phyloP scores from a whole-genome alignment of 352 stramenopile genomes.

The Pythium volutum region DNA sequence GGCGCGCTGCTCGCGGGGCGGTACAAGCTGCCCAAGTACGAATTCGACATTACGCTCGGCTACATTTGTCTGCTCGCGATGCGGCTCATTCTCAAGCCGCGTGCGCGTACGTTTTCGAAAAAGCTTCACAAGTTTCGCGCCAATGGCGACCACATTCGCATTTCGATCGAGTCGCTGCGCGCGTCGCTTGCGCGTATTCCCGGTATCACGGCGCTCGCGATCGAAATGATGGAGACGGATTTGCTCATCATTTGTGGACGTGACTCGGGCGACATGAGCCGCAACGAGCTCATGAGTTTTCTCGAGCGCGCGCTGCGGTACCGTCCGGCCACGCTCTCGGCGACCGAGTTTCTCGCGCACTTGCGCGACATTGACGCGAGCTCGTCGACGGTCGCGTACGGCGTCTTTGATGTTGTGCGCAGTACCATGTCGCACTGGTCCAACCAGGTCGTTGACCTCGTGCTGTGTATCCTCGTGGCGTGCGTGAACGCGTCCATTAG shows the following conservation, averaged over 20 bases:
- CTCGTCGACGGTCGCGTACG: slow-evolving; percentile 71
- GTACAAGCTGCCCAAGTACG: slow-evolving; percentile 51
- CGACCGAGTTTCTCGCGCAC: slow-evolving; percentile 80
- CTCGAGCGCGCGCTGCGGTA: slow-evolving; percentile 78
- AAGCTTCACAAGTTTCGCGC: slow-evolving; percentile 87
- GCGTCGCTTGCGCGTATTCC: slow-evolving; percentile 78
- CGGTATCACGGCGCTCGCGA: slow-evolving; percentile 71
- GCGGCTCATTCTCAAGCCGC: slow-evolving; percentile 82
- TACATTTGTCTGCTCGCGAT: slow-evolving; percentile 68
- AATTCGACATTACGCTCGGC: slow-evolving; percentile 68
- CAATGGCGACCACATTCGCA: slow-evolving; percentile 82
- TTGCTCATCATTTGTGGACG: slow-evolving; percentile 85
- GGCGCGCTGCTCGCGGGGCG: slow-evolving; percentile 48
- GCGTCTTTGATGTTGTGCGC: slow-evolving; percentile 69
- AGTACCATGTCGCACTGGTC: slow-evolving; percentile 85
- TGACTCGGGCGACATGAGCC: slow-evolving; percentile 82
- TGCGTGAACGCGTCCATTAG: slow-evolving; percentile 83
- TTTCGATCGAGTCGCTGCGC: slow-evolving; percentile 82
- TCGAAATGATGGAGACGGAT: slow-evolving; percentile 90
- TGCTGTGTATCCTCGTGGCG: slow-evolving; percentile 76
- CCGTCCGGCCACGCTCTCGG: slow-evolving; percentile 64
- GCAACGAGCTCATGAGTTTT: slow-evolving; percentile 87
- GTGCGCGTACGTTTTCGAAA: slow-evolving; percentile 81
- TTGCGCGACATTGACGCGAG: slow-evolving; percentile 83
- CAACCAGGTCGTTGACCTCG: slow-evolving; percentile 69